These are phyloP conservation scores for Pichia nanzhaoensis DNA, from an alignment of 805 yeast species.

Conservation along the genomic window DNA sequence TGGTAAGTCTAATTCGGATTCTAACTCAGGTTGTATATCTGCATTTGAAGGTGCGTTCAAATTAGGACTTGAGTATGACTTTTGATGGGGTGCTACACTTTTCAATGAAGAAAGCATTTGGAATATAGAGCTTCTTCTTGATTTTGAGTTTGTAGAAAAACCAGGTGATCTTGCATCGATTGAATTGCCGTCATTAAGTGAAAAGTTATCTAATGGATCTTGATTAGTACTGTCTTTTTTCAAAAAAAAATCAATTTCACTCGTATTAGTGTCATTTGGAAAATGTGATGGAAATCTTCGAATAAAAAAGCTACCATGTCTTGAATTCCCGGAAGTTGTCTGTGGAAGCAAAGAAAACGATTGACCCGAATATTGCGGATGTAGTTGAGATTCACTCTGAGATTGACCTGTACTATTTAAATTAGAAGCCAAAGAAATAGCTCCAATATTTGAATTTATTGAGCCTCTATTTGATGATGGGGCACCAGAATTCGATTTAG, in stretches of 20 bases:
- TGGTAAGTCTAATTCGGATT: background rate
- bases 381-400: background rate
- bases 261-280: slow-evolving; percentile 22
- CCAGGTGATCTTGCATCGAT: too few species aligned
- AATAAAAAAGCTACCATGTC: slow-evolving; percentile 26
- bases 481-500: slow-evolving; percentile 2
- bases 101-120: too few species aligned
- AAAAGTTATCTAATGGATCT: background rate
- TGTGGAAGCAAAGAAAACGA: background rate
- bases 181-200: too few species aligned
- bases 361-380: background rate
- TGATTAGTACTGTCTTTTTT: slow-evolving; percentile 29
- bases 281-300: slow-evolving; percentile 29
- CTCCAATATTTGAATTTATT: background rate
- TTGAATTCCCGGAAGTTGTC: slow-evolving; percentile 10
- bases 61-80: too few species aligned
- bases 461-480: background rate
- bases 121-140: slow-evolving; percentile 11
- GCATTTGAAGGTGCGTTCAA: too few species aligned
- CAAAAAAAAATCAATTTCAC: slow-evolving; percentile 31
- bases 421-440: too few species aligned
- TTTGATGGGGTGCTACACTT: too few species aligned
- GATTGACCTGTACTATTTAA: too few species aligned
- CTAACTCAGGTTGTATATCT: background rate
- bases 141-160: background rate